Evolutionary conservation across 192 early-diverging fungal genomes (phyloP).

Genomic region (Anaeromyces robustus): DNA sequence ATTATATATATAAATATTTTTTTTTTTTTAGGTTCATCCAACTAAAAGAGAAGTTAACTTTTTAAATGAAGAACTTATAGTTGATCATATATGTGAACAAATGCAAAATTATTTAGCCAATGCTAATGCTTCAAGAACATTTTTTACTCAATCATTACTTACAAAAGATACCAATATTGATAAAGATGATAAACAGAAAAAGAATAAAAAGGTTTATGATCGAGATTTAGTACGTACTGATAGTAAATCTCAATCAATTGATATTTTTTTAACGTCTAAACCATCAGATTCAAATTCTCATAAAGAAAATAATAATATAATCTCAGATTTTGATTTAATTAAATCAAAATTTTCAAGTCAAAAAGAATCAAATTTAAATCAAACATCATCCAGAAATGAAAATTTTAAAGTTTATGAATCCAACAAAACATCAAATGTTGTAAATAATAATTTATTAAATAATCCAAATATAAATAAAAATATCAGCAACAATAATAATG

Average conservation of each 20-base stretch:
- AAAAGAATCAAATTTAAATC: too few relatives aligned
- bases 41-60: slow-evolving; percentile 88
- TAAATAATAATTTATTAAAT: too few relatives aligned
- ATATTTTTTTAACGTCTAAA: slow-evolving; percentile 37
- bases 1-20: not conserved
- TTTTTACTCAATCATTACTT: slow-evolving; percentile 22
- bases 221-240: slow-evolving; percentile 80
- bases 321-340: too few relatives aligned
- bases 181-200: slow-evolving; percentile 4
- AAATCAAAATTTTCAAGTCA: too few relatives aligned
- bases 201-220: slow-evolving; percentile 21
- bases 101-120: slow-evolving; percentile 52
- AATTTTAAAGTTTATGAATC: too few relatives aligned
- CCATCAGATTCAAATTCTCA: too few relatives aligned
- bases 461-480: too few relatives aligned
- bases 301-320: too few relatives aligned
- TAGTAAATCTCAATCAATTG: slow-evolving; percentile 58
- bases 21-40: slow-evolving; percentile 38
- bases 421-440: too few relatives aligned
- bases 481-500: not conserved
- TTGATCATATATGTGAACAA: slow-evolving; percentile 46
- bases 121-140: slow-evolving; percentile 58
- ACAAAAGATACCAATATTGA: slow-evolving; percentile 4
- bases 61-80: slow-evolving; percentile 73
- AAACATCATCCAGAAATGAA: too few relatives aligned